Evolutionary conservation across 225 moss, liverwort and hornwort genomes (phyloP).

Genomic region (Ulota crispa): DNA sequence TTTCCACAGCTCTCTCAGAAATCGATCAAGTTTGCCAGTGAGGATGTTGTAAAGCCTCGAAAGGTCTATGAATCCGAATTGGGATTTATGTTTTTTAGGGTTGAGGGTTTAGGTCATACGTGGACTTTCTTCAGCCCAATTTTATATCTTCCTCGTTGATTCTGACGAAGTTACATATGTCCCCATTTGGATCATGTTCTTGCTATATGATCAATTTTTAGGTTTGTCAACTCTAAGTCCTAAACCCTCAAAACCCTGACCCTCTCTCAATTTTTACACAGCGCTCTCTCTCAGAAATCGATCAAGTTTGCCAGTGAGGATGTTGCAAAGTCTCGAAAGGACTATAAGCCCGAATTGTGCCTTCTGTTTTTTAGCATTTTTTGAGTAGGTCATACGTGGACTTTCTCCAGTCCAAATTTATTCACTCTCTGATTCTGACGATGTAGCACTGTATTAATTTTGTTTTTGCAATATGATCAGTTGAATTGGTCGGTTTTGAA

Average conservation of each 20-base stretch:
- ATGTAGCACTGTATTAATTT: no score
- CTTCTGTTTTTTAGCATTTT: neutral
- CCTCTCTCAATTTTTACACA: neutral
- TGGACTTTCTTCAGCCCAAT: neutral
- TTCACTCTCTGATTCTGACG: neutral
- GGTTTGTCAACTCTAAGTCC: neutral
- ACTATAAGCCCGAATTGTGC: neutral
- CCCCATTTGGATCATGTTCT: no score
- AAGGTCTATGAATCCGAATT: neutral
- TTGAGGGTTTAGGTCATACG: neutral
- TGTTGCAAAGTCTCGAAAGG: neutral
- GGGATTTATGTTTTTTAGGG: neutral
- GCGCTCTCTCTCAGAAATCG: neutral
- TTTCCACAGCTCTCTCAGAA: neutral
- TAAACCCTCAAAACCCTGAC: neutral
- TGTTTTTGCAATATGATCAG: neutral
- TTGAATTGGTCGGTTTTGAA: neutral
- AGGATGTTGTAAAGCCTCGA: neutral
- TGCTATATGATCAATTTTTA: no score
- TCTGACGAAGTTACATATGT: no score
- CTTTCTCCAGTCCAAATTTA: neutral
- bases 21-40: neutral
- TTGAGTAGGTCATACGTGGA: neutral
- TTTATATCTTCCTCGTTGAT: neutral
- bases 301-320: neutral